Conservation (phyloP, 768 basidiomycete genomes). For the Lepiota subincarnata region DNA sequence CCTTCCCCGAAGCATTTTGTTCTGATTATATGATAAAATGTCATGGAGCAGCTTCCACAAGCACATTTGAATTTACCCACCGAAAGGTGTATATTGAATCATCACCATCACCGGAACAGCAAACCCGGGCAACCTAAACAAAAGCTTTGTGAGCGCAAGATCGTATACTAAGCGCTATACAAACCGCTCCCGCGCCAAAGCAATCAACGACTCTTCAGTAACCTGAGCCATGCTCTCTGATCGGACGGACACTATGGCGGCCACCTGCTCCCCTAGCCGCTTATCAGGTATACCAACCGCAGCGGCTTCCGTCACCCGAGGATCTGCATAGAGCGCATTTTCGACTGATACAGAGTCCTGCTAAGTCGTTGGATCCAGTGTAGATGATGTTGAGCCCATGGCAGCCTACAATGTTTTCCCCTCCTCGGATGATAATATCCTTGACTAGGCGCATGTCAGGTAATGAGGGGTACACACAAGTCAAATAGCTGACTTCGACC, state of each 20-base stretch:
- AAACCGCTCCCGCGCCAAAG: conserved; percentile 32
- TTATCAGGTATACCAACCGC: conserved; percentile 48
- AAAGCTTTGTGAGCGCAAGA: not conserved
- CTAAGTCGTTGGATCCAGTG: not conserved
- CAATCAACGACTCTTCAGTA: conserved; percentile 38
- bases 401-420: conserved; percentile 49
- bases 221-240: conserved; percentile 33
- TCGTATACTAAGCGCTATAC: not conserved
- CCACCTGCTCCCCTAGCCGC: conserved; percentile 45
- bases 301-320: conserved; percentile 41
- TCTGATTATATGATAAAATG: conserved; percentile 18
- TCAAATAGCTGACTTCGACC: conserved; percentile 31
- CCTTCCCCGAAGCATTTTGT: conserved; percentile 46
- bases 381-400: not conserved
- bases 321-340: conserved; percentile 46
- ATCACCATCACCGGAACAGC: conserved; percentile 51
- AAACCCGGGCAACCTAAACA: conserved; percentile 39
- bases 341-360: conserved; percentile 46
- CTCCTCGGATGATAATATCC: conserved; percentile 52
- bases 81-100: conserved; percentile 33
- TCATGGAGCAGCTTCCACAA: not conserved
- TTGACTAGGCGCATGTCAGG: conserved; percentile 30
- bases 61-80: conserved; percentile 19
- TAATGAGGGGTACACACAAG: not conserved
- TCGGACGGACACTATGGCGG: conserved; percentile 41